These are phyloP conservation scores for Pythium periplocum DNA, from an alignment of 352 stramenopile species.

Conservation along the genomic window DNA sequence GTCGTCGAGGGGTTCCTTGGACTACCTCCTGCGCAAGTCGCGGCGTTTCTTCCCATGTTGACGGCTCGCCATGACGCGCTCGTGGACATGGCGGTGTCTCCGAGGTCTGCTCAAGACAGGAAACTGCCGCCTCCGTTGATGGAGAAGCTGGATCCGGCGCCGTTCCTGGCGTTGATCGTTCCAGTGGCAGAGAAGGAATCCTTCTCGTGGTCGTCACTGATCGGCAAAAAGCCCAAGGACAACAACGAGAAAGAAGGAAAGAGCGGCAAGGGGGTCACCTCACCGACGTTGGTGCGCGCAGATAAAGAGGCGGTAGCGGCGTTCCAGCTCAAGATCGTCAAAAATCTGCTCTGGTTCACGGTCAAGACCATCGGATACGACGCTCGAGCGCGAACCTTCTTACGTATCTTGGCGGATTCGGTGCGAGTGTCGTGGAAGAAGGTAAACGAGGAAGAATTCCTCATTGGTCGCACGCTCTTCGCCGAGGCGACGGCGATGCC, in stretches of 20 bases:
- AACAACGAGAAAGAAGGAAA: slow-evolving; percentile 7
- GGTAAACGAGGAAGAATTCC: slow-evolving; percentile 64
- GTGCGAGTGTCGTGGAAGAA: slow-evolving; percentile 53
- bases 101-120: slow-evolving; percentile 1
- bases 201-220: slow-evolving; percentile 16
- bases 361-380: slow-evolving; percentile 78
- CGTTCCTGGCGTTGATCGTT: slow-evolving; percentile 57
- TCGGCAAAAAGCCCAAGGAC: slow-evolving; percentile 27
- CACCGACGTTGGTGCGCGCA: slow-evolving; percentile 1
- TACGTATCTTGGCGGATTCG: slow-evolving; percentile 37
- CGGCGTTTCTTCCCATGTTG: slow-evolving; percentile 73
- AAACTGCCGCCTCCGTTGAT: background rate
- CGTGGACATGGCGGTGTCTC: slow-evolving; percentile 13
- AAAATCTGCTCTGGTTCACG: slow-evolving; percentile 73
- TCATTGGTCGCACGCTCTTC: slow-evolving; percentile 62
- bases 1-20: slow-evolving; percentile 56
- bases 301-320: slow-evolving; percentile 18
- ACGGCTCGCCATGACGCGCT: slow-evolving; percentile 25
- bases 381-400: slow-evolving; percentile 47
- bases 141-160: slow-evolving; percentile 39
- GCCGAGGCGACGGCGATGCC: slow-evolving; percentile 72
- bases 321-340: slow-evolving; percentile 61
- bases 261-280: slow-evolving; percentile 1
- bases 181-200: slow-evolving; percentile 21
- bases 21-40: slow-evolving; percentile 42